Conservation (phyloP, 176 grass and related monocot genomes). For the Dactylis glomerata region DNA sequence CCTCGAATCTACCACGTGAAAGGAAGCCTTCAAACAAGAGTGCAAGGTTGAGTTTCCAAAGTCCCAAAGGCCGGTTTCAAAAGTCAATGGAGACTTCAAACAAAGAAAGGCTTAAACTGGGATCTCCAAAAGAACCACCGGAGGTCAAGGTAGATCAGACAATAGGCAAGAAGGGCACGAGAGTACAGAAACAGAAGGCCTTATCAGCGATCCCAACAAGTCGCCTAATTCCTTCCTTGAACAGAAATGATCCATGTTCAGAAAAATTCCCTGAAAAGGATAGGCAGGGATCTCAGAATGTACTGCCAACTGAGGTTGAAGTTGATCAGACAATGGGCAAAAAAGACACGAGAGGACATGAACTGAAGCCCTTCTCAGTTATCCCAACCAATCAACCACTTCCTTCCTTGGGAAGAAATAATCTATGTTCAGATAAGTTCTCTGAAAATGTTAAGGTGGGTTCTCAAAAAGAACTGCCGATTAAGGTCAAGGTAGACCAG, state of each 20-base stretch:
- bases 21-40: conserved; percentile 6
- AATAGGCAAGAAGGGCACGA: background rate
- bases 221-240: background rate
- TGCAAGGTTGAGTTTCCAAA: conserved; percentile 7
- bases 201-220: background rate
- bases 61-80: background rate
- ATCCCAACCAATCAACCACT: background rate
- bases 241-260: background rate
- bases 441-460: background rate
- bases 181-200: conserved; percentile 10
- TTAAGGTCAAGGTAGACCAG: background rate
- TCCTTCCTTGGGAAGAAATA: background rate
- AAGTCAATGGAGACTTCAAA: background rate
- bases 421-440: background rate
- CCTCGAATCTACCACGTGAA: background rate
- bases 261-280: background rate
- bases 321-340: conserved; percentile 10
- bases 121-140: background rate
- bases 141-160: background rate
- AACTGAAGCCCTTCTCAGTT: conserved; percentile 1
- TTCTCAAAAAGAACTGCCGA: background rate
- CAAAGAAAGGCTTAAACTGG: background rate
- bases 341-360: background rate
- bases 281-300: conserved; percentile 2
- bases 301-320: background rate